Base-by-base conservation (phyloP, 768 basidiomycete species). In the Boletus vermiculosoides region DNA sequence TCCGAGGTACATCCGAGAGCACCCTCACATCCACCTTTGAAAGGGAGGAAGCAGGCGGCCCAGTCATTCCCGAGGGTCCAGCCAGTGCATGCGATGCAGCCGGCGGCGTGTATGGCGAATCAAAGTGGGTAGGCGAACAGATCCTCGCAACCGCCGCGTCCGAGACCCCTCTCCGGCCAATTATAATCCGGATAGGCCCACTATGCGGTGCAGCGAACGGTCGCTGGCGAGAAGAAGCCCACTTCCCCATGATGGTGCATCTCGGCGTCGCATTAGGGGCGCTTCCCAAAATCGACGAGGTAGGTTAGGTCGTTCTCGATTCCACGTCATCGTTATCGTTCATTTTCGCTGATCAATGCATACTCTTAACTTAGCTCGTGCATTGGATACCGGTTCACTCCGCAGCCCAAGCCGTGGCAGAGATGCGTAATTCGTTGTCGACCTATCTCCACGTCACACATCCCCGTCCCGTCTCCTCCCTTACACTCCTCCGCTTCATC, bases 161-260 rank as follows among this genome's bases (percentile, higher is more conserved):
- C 46, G 22, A 53, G 34, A 63, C 66, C 12, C 47, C 58, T 47
- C 56, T 66, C 52, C 66, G 61, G 60, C 63, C 61, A 2, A 63
- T 73, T 30, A 59, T 68, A 11, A 42, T 77, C 37, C 75, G 78
- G 46, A 62, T 76, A 0, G 77, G 78, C 5, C 75, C 76, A 51
- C 61, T 79, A 0, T 64, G 66, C 13, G 74, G 78, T 8, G 69
- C 67, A 16, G 37, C 41, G 1, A 74, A 72, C 50, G 78, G 78
- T 1, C 66, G 65, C 28, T 78, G 77, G 78, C 74, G 77, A 31
- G 62, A 66, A 33, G 55, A 62, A 22, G 73, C 78, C 39, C 75
- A 70, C 67, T 57, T 77, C n/a, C 78, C 77, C 7, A 56, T 62
- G 28, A 59, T 78, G 34, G 68, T 77, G 5, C 61, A 59, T 45